These are phyloP conservation scores for Durio zibethinus DNA, from an alignment of 345 rosid genomes.

Conservation along the genomic window DNA sequence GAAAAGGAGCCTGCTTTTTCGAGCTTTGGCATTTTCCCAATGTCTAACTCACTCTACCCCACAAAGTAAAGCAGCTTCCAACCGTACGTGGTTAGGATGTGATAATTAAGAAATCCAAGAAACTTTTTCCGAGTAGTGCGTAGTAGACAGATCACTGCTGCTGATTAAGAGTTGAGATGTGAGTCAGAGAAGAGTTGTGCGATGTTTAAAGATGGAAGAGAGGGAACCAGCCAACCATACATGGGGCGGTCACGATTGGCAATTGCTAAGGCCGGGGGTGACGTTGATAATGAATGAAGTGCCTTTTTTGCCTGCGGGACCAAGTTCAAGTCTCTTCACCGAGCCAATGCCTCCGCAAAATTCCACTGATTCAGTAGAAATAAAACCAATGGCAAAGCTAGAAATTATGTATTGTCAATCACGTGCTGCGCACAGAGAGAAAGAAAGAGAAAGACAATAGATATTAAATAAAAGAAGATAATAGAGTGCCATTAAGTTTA, in stretches of 20 bases:
- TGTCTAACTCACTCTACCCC: not conserved
- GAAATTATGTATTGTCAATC: constrained; percentile 47
- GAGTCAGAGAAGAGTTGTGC: not conserved
- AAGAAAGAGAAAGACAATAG: not conserved
- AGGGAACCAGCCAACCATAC: not conserved
- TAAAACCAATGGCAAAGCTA: constrained; percentile 48
- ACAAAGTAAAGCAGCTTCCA: not conserved
- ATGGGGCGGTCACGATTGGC: not conserved
- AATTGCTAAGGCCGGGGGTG: not conserved
- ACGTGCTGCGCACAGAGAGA: constrained; percentile 37
- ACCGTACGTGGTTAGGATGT: not conserved
- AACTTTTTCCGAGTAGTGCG: not conserved
- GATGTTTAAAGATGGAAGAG: not conserved
- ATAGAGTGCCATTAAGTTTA: not conserved
- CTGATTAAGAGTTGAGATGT: not conserved
- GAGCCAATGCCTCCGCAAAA: constrained; percentile 22
- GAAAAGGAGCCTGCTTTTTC: constrained; percentile 8
- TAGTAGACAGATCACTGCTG: not conserved
- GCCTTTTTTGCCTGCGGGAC: constrained; percentile 37
- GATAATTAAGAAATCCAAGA: not conserved
- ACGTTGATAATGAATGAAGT: not conserved
- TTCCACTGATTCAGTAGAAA: constrained; percentile 19
- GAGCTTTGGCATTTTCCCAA: constrained; percentile 8
- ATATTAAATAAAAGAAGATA: not conserved
- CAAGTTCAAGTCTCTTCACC: constrained; percentile 26